Conservation (phyloP, 2,329 filamentous ascomycete species). For the Phaeophleospora eucalypticola region DNA sequence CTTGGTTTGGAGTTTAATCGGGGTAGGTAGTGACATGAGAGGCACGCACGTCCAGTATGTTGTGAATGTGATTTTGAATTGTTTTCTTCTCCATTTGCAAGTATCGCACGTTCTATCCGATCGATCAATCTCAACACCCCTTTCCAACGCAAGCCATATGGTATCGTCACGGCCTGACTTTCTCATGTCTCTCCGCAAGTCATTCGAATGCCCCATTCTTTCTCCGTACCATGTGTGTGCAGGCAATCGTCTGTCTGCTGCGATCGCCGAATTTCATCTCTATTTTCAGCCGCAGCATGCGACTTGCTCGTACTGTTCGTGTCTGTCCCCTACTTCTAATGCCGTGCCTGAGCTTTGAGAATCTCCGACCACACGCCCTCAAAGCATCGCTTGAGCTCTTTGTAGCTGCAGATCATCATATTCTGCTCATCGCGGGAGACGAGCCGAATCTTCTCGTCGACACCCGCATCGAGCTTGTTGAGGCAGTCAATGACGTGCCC, state of each 20-base stretch:
- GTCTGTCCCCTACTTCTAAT: constrained; percentile 7
- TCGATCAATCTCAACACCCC: not conserved
- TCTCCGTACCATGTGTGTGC: not conserved
- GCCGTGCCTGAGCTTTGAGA: constrained; percentile 21
- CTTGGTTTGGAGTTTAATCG: too few relatives aligned
- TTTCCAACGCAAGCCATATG: not conserved
- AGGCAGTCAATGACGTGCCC: constrained; percentile 82
- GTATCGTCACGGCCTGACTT: not conserved
- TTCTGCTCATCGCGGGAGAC: constrained; percentile 88
- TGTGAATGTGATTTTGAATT: too few relatives aligned
- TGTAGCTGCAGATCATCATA: constrained; percentile 82
- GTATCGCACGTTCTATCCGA: not conserved
- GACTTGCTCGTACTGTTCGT: not conserved
- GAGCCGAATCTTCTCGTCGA: constrained; percentile 78
- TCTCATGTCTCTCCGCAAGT: not conserved
- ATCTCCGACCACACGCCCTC: constrained; percentile 60
- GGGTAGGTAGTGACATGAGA: too few relatives aligned
- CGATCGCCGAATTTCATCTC: not conserved
- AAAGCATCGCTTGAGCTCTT: constrained; percentile 70
- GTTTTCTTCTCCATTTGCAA: not conserved
- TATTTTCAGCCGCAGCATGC: not conserved
- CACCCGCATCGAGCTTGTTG: constrained; percentile 88
- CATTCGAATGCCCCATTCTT: not conserved
- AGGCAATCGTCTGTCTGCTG: not conserved
- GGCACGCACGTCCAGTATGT: too few relatives aligned